A percentile compares a stretch with the other conserved stretches of the same genome.
phyloP scores from a whole-genome alignment of 1,284 basidiomycete species.

The Xerocomus nothofagi region DNA sequence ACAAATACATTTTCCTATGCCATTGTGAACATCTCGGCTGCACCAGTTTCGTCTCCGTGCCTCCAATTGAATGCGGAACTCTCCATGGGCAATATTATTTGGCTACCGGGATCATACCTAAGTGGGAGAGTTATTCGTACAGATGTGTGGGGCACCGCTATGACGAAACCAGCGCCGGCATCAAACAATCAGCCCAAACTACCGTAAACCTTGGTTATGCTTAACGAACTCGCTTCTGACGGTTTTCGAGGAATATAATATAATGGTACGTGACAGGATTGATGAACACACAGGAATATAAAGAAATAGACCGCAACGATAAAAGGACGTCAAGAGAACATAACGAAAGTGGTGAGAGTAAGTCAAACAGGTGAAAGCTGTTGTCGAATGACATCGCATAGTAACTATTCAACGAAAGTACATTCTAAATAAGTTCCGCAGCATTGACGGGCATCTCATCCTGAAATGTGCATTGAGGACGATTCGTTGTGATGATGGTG shows the following conservation, averaged over 20 bases:
- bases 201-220: neutral
- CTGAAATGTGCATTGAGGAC: constrained; percentile 38
- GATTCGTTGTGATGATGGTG: constrained; percentile 8
- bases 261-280: constrained; percentile 3
- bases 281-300: constrained; percentile 12
- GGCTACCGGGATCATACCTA: neutral
- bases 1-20: too few relatives aligned
- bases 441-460: constrained; percentile 96
- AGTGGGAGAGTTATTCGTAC: neutral
- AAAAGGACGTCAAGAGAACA: constrained; percentile 20
- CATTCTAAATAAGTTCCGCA: constrained; percentile 72
- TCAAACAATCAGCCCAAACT: neutral
- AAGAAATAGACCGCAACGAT: constrained; percentile 44
- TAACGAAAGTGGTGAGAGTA: constrained; percentile 7
- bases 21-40: too few relatives aligned
- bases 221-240: neutral
- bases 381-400: constrained; percentile 2
- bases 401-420: neutral
- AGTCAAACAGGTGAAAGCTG: constrained; percentile 1
- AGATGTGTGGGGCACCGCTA: too few relatives aligned
- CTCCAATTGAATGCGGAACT: constrained; percentile 4
- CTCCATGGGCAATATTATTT: neutral
- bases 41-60: constrained; percentile 1
- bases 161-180: neutral
- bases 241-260: neutral